Conservation (phyloP, 768 basidiomycete genomes). For the Boletus rubroflammeus region DNA sequence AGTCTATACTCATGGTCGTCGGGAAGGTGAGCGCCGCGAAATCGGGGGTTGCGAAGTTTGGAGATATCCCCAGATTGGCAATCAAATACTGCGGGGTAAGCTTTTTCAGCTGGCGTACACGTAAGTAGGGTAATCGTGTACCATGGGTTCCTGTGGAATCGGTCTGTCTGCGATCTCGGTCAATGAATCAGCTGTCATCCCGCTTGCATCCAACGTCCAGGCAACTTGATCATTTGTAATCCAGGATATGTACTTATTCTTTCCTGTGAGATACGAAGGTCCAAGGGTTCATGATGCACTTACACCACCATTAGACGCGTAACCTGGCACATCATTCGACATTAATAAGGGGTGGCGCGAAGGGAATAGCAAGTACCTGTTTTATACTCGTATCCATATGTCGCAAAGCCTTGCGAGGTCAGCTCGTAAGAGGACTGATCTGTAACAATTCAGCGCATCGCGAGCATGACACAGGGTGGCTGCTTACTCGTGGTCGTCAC, state of each 20-base stretch:
- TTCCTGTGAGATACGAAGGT: conserved; percentile 5
- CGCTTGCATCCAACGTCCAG: conserved; percentile 69
- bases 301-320: conserved; percentile 44
- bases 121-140: conserved; percentile 25
- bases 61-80: conserved; percentile 80
- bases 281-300: conserved; percentile 20
- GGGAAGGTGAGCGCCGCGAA: conserved; percentile 71
- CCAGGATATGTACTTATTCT: conserved; percentile 73
- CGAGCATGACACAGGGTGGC: not conserved
- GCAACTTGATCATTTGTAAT: conserved; percentile 54
- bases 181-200: conserved; percentile 51
- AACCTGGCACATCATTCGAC: conserved; percentile 15
- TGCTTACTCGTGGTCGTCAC: conserved; percentile 55
- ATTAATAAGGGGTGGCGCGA: not conserved
- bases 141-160: conserved; percentile 83
- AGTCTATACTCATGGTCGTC: conserved; percentile 73
- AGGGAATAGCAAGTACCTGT: conserved; percentile 44
- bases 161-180: conserved; percentile 66
- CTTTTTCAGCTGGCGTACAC: not conserved
- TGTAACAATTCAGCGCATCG: conserved; percentile 19
- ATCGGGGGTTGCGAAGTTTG: conserved; percentile 75
- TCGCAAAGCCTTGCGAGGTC: conserved; percentile 49
- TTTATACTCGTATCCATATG: conserved; percentile 81
- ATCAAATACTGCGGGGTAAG: conserved; percentile 65
- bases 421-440: conserved; percentile 68